Conservation (phyloP, 768 basidiomycete species). For the Serendipita indica region DNA sequence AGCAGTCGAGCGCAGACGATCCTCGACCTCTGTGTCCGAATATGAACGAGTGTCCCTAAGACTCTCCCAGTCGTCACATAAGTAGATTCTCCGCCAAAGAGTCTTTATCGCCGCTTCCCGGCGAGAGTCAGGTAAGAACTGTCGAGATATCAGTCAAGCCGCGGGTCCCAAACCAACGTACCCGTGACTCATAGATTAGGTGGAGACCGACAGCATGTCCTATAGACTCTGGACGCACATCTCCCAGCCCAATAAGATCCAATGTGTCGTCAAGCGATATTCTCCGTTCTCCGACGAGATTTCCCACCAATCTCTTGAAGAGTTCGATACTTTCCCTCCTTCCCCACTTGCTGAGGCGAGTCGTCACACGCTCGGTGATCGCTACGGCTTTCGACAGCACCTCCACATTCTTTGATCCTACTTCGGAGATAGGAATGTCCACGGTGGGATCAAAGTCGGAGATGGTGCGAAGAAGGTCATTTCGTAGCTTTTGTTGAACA, state of each 20-base stretch:
- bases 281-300: constrained; percentile 58
- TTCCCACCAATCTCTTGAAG: constrained; percentile 52
- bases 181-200: constrained; percentile 42
- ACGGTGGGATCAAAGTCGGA: constrained; percentile 15
- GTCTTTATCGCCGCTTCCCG: constrained; percentile 53
- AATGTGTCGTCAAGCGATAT: constrained; percentile 65
- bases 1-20: constrained; percentile 58
- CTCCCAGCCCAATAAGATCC: constrained; percentile 75
- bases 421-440: not conserved
- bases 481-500: constrained; percentile 56
- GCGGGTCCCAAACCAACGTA: constrained; percentile 20
- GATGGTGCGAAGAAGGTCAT: constrained; percentile 45
- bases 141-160: not conserved
- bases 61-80: constrained; percentile 73
- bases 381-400: not conserved
- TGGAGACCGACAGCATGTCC: constrained; percentile 59
- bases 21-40: constrained; percentile 60
- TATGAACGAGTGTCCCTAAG: constrained; percentile 62
- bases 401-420: not conserved
- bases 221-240: constrained; percentile 43
- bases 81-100: constrained; percentile 78
- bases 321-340: constrained; percentile 20
- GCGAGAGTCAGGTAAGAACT: constrained; percentile 61
- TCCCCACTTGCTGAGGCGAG: constrained; percentile 5
- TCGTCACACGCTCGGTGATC: not conserved